Conservation (phyloP, 2,329 filamentous ascomycete genomes). For the Aureobasidium sp. region DNA sequence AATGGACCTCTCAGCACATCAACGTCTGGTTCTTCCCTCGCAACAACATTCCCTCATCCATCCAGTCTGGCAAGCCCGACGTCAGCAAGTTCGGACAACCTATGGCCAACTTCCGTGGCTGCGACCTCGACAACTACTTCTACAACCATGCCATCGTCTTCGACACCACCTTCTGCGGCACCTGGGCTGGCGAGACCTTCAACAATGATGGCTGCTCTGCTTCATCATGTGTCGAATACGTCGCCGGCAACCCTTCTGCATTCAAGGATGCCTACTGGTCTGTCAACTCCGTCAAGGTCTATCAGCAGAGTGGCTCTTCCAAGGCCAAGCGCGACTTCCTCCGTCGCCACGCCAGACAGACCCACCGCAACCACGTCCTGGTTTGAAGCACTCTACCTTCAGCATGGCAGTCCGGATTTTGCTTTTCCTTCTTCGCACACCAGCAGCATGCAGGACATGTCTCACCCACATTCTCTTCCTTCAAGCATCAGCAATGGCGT, state of each 20-base stretch:
- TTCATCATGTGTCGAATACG: slow-evolving; percentile 16
- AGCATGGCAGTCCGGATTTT: background rate
- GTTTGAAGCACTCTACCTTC: background rate
- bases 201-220: slow-evolving; percentile 9
- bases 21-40: slow-evolving; percentile 75
- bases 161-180: slow-evolving; percentile 46
- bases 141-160: slow-evolving; percentile 45
- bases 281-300: slow-evolving; percentile 19
- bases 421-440: background rate
- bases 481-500: slow-evolving; percentile 1
- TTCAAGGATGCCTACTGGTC: slow-evolving; percentile 18
- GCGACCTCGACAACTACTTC: slow-evolving; percentile 28
- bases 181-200: slow-evolving; percentile 18
- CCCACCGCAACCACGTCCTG: slow-evolving; percentile 1
- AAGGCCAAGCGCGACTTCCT: slow-evolving; percentile 11
- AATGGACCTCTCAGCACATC: slow-evolving; percentile 63
- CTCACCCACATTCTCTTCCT: background rate
- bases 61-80: slow-evolving; percentile 43
- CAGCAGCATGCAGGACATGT: slow-evolving; percentile 3
- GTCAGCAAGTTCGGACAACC: slow-evolving; percentile 49
- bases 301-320: slow-evolving; percentile 9
- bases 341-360: slow-evolving; percentile 4
- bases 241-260: slow-evolving; percentile 16
- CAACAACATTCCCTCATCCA: slow-evolving; percentile 51
- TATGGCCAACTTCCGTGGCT: slow-evolving; percentile 47